Evolutionary conservation across 345 rosid genomes (phyloP), one percentile per base, ranked within the genome.

Genomic region (Eucalyptus erythrocorys): DNA sequence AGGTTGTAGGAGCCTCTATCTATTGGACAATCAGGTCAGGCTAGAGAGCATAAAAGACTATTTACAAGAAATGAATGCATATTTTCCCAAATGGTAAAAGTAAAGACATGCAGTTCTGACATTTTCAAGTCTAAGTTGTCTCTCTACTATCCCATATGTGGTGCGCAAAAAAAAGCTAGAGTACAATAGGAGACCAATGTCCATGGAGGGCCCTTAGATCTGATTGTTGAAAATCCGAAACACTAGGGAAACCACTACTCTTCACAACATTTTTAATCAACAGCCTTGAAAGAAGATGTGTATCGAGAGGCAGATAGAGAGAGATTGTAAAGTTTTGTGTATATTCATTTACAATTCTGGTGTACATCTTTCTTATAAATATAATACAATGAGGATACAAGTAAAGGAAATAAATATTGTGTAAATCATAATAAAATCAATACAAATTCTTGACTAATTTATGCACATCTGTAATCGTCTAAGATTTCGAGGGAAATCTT

Each of bases 241-340:
- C 53, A 86, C 86, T 90, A 48, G 95, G 93, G 89, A 93, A 89
- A 88, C 92, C 90, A 66, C 91, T 89, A 89, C 88, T 92, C 88
- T 61, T 76, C 45, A 91, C 90, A 61, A 92, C 87, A 86, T 88
- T 89, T 82, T 82, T 87, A 68, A 88, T 87, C 87, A 68, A 86
- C 26, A 88, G 88, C 82, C 88, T 32, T n/a, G n/a, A n/a, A n/a
- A n/a, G n/a, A n/a, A n/a, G n/a, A n/a, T n/a, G n/a, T n/a, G n/a
- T n/a, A n/a, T n/a, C n/a, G n/a, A n/a, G n/a, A n/a, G n/a, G n/a
- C n/a, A n/a, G n/a, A n/a, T n/a, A n/a, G n/a, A n/a, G n/a, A n/a
- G n/a, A n/a, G n/a, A n/a, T n/a, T n/a, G n/a, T n/a, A n/a, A n/a
- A n/a, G n/a, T n/a, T n/a, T n/a, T n/a, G n/a, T n/a, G n/a, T n/a